phyloP scores from a whole-genome alignment of 2,329 filamentous ascomycete species.

The Verticillium nubilum region DNA sequence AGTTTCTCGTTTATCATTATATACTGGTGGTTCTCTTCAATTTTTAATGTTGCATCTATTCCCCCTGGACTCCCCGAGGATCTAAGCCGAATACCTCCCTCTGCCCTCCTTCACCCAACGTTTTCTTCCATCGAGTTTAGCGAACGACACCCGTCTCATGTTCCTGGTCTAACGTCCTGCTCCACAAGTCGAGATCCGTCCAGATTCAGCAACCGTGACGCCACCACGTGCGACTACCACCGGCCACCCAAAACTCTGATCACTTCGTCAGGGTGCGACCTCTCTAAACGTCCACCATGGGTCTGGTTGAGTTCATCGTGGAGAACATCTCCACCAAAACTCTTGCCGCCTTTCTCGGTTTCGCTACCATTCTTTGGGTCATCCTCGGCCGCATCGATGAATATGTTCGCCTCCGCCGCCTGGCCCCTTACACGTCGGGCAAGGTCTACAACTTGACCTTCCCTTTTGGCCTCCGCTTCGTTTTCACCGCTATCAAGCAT shows the following conservation, averaged over 20 bases:
- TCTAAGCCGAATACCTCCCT: background rate
- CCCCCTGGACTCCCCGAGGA: background rate
- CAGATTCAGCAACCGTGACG: background rate
- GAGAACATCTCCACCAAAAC: slow-evolving; percentile 36
- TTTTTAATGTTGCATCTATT: background rate
- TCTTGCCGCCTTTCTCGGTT: slow-evolving; percentile 28
- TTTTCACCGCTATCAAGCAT: slow-evolving; percentile 49
- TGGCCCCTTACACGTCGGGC: slow-evolving; percentile 35
- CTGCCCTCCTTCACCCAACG: background rate
- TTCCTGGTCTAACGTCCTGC: background rate
- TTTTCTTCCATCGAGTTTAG: background rate
- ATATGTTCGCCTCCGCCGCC: slow-evolving; percentile 35
- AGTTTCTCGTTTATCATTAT: background rate
- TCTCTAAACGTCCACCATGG: slow-evolving; percentile 27
- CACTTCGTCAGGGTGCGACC: background rate
- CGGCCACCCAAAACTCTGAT: background rate
- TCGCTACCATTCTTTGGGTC: slow-evolving; percentile 31
- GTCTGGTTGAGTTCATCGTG: slow-evolving; percentile 43
- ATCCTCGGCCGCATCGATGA: slow-evolving; percentile 32
- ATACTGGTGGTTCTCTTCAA: background rate
- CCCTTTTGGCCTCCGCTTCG: slow-evolving; percentile 59
- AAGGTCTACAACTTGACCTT: slow-evolving; percentile 17
- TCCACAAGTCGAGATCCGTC: background rate
- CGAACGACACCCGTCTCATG: background rate
- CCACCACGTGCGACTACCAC: background rate